A percentile compares a stretch with the other conserved stretches of the same genome.
Evolutionary conservation across 306 rosid species (phyloP).

Genomic region (Echinosophora koreensis): DNA sequence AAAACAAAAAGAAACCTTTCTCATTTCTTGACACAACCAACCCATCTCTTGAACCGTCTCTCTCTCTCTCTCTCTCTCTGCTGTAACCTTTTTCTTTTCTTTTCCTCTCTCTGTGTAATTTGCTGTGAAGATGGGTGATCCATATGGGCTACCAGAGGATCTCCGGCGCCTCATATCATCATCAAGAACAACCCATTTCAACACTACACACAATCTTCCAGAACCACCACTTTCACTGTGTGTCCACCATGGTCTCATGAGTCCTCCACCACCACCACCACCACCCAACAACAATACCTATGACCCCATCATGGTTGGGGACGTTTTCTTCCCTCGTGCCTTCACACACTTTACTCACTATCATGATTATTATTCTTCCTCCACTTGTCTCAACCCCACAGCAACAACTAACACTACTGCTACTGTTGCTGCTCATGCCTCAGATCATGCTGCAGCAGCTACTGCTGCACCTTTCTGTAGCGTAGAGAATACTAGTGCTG

Average conservation of each 20-base stretch:
- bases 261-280: neutral
- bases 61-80: conserved; percentile 10
- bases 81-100: neutral
- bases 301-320: conserved; percentile 48
- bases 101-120: neutral
- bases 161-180: conserved; percentile 64
- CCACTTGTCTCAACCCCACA: conserved; percentile 12
- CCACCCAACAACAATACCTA: conserved; percentile 40
- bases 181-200: conserved; percentile 51
- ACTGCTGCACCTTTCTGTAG: conserved; percentile 14
- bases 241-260: conserved; percentile 26
- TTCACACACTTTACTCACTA: conserved; percentile 31
- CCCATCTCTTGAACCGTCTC: neutral
- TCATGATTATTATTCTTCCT: conserved; percentile 10
- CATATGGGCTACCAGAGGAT: conserved; percentile 65
- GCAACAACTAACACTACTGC: neutral
- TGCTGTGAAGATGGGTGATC: conserved; percentile 46
- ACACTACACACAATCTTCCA: conserved; percentile 5
- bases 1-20: neutral
- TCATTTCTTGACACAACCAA: conserved; percentile 1
- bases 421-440: neutral
- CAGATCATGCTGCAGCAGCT: conserved; percentile 42
- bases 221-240: conserved; percentile 39
- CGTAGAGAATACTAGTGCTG: neutral
- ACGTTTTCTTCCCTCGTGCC: conserved; percentile 52